phyloP scores from a whole-genome alignment of 2,329 filamentous ascomycete species.

The Stagonosporopsis tanaceti region DNA sequence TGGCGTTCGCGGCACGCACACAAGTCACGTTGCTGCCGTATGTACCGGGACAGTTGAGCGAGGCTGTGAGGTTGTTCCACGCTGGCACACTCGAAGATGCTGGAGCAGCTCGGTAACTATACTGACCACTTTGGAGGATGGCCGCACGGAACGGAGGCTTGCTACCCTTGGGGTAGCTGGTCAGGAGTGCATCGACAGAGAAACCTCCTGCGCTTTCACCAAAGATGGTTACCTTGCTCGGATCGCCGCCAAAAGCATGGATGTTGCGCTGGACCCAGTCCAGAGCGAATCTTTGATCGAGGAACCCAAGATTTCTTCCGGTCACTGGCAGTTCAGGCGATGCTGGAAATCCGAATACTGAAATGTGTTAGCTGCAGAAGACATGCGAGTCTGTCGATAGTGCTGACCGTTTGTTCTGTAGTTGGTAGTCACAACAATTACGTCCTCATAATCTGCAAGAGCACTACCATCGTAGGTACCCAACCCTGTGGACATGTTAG shows the following conservation, averaged over 20 bases:
- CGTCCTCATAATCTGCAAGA: constrained; percentile 42
- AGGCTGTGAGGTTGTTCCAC: constrained; percentile 34
- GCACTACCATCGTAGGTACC: constrained; percentile 35
- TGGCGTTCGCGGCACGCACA: constrained; percentile 30
- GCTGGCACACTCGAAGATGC: constrained; percentile 18
- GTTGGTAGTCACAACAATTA: constrained; percentile 39
- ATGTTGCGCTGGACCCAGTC: constrained; percentile 64
- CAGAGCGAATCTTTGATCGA: constrained; percentile 63
- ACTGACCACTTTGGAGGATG: constrained; percentile 40
- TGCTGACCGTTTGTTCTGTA: constrained; percentile 42
- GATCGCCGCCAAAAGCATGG: constrained; percentile 58
- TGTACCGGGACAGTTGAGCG: constrained; percentile 32
- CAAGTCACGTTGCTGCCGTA: constrained; percentile 32
- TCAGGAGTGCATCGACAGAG: constrained; percentile 38
- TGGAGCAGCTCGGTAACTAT: constrained; percentile 29
- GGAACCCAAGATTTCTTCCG: constrained; percentile 60
- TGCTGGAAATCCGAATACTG: constrained; percentile 42
- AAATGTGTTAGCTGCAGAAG: background rate
- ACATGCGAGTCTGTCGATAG: accelerated
- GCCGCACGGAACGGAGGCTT: constrained; percentile 40
- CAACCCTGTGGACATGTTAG: constrained; percentile 13
- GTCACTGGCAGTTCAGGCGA: constrained; percentile 31
- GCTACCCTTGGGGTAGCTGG: constrained; percentile 32
- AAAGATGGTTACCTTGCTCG: constrained; percentile 58
- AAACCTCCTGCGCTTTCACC: constrained; percentile 40